Percentiles rank a stretch among this genome's conserved stretches.
Conservation (phyloP, 1,284 basidiomycete species). For the Papiliotrema fonsecae region DNA sequence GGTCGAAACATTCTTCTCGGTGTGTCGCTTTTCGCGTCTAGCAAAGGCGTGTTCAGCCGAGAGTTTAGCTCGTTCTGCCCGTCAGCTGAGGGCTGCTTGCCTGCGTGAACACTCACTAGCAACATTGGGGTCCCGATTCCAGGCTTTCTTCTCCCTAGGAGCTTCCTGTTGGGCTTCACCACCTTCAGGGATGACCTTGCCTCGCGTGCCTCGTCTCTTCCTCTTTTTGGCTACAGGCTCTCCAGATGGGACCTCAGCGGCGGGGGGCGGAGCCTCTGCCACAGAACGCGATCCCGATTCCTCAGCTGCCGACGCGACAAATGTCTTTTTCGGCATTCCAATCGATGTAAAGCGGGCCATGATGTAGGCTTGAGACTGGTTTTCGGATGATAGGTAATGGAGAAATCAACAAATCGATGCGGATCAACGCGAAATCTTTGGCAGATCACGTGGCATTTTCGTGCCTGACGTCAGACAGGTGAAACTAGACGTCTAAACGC, state of each 20-base stretch:
- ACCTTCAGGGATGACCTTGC: conserved; percentile 3
- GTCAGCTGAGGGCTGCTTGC: background rate
- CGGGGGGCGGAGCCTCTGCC: conserved; percentile 18
- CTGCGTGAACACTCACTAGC: conserved; percentile 33
- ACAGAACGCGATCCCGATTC: conserved; percentile 24
- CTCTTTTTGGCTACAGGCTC: conserved; percentile 14
- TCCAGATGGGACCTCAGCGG: background rate
- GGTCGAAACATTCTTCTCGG: conserved; percentile 58
- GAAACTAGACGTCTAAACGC: background rate
- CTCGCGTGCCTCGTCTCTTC: conserved; percentile 8
- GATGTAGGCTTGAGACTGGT: background rate
- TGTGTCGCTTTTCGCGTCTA: conserved; percentile 62
- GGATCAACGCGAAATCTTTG: background rate
- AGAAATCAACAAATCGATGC: background rate
- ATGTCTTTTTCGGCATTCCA: conserved; percentile 43
- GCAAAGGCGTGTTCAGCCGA: conserved; percentile 52
- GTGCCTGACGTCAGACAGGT: background rate
- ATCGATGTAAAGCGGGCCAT: conserved; percentile 50
- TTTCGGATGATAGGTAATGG: background rate
- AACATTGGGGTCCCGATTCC: conserved; percentile 41
- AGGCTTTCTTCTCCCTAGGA: conserved; percentile 14
- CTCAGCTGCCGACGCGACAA: conserved; percentile 43
- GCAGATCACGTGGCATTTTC: background rate
- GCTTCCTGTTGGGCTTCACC: background rate
- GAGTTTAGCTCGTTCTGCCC: conserved; percentile 22